A percentile compares a stretch with the other conserved stretches of the same genome.
Evolutionary conservation across 352 stramenopile genomes (phyloP).

Genomic region (Phytophthora tentaculata): DNA sequence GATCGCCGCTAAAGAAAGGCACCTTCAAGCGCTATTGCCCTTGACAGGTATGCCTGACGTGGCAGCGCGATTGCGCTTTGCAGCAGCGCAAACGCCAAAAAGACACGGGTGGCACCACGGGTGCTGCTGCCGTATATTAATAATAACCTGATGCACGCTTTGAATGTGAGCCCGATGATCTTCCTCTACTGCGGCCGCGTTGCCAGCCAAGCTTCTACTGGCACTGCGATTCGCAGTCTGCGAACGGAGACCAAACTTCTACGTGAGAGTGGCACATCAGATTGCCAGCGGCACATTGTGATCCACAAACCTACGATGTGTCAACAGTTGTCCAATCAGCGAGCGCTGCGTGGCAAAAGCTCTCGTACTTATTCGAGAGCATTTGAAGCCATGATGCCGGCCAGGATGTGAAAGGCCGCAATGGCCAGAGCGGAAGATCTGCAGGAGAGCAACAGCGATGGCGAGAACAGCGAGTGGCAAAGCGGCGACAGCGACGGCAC

Average conservation of each 20-base stretch:
- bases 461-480: background rate
- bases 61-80: background rate
- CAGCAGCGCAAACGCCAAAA: no score
- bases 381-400: slow-evolving; percentile 27
- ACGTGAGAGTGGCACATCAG: slow-evolving; percentile 17
- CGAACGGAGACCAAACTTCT: slow-evolving; percentile 16
- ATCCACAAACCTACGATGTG: slow-evolving; percentile 26
- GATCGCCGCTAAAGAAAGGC: background rate
- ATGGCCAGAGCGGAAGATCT: slow-evolving; percentile 26
- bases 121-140: background rate
- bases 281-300: slow-evolving; percentile 2
- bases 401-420: slow-evolving; percentile 23
- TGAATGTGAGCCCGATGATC: background rate
- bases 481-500: slow-evolving; percentile 3
- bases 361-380: slow-evolving; percentile 35
- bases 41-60: no score
- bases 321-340: slow-evolving; percentile 36
- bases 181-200: background rate
- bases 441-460: slow-evolving; percentile 11
- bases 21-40: no score
- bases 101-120: background rate
- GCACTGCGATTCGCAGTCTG: background rate
- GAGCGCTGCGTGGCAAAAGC: slow-evolving; percentile 32
- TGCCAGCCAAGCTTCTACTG: slow-evolving; percentile 26
- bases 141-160: background rate